A percentile compares a stretch with the other conserved stretches of the same genome.
Evolutionary conservation across 1,139 yeast genomes (phyloP).

Genomic region (Geotrichum carabidarum): DNA sequence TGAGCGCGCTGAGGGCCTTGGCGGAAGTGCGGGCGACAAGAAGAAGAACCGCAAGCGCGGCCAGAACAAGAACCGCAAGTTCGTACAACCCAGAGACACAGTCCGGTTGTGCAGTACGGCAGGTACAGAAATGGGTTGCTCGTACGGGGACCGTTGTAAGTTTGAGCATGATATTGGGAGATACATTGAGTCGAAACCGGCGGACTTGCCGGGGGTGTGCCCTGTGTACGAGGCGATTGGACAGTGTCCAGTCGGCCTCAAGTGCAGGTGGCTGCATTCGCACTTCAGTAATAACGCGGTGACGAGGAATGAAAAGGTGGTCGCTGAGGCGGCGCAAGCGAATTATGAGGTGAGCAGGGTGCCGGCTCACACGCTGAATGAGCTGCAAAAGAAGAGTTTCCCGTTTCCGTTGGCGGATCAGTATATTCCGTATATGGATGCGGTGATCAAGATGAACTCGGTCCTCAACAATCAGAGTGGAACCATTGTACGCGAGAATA

Average conservation of each 20-base stretch:
- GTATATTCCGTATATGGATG: constrained; percentile 54
- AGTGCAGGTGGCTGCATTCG: constrained; percentile 85
- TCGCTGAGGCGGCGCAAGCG: constrained; percentile 41
- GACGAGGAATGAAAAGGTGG: constrained; percentile 37
- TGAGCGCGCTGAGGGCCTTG: constrained; percentile 42
- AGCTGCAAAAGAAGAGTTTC: constrained; percentile 60
- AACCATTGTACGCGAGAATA: constrained; percentile 1
- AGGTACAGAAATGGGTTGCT: constrained; percentile 41
- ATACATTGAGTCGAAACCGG: constrained; percentile 62
- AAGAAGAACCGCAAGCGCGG: constrained; percentile 53
- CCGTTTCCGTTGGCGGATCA: constrained; percentile 52
- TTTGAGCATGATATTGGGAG: constrained; percentile 66
- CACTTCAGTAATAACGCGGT: constrained; percentile 45
- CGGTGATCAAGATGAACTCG: constrained; percentile 37
- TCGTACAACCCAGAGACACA: constrained; percentile 63
- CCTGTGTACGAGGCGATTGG: constrained; percentile 83
- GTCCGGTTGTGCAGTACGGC: constrained; percentile 54
- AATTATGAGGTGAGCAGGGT: constrained; percentile 67
- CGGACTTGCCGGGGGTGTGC: constrained; percentile 68
- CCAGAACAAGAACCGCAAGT: constrained; percentile 82
- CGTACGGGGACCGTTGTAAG: constrained; percentile 70
- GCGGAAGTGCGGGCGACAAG: constrained; percentile 44
- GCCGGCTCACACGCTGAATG: constrained; percentile 47
- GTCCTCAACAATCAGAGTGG: constrained; percentile 11
- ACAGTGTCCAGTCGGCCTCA: constrained; percentile 84